Percentiles rank a stretch among this genome's conserved stretches.
phyloP scores from a whole-genome alignment of 1,284 basidiomycete genomes.

The Laetiporus sulphureus region DNA sequence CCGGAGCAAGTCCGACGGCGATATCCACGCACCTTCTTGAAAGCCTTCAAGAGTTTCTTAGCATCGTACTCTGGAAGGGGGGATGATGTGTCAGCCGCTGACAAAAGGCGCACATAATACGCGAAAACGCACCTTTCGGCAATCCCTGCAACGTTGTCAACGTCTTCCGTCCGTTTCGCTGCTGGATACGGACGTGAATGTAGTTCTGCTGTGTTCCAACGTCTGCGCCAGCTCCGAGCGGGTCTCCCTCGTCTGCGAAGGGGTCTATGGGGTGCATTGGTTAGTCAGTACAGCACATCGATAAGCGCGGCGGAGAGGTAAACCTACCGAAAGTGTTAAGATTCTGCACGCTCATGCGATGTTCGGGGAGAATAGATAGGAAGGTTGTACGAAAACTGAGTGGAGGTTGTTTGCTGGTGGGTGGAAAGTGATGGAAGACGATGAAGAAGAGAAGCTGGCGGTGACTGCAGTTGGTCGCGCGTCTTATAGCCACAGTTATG shows the following conservation, averaged over 20 bases:
- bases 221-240: constrained; percentile 66
- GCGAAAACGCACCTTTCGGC: constrained; percentile 77
- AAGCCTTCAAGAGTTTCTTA: constrained; percentile 98
- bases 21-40: constrained; percentile 73
- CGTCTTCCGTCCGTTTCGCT: constrained; percentile 98
- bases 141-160: constrained; percentile 97
- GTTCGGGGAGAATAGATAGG: constrained; percentile 25
- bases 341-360: constrained; percentile 91
- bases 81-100: background rate
- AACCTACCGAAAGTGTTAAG: constrained; percentile 70
- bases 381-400: constrained; percentile 37
- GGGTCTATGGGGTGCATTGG: constrained; percentile 54
- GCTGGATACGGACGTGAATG: constrained; percentile 97
- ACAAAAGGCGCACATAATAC: too few relatives aligned
- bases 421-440: constrained; percentile 20
- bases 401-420: constrained; percentile 27
- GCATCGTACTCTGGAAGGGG: constrained; percentile 89
- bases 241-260: constrained; percentile 88
- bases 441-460: constrained; percentile 19
- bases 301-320: constrained; percentile 21
- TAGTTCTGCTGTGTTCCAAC: constrained; percentile 82
- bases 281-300: constrained; percentile 20
- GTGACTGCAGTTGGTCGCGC: background rate
- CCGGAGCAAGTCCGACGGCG: background rate
- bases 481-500: constrained; percentile 10